These are phyloP conservation scores for Brassica rapa DNA, from an alignment of 345 rosid genomes.

Conservation along the genomic window DNA sequence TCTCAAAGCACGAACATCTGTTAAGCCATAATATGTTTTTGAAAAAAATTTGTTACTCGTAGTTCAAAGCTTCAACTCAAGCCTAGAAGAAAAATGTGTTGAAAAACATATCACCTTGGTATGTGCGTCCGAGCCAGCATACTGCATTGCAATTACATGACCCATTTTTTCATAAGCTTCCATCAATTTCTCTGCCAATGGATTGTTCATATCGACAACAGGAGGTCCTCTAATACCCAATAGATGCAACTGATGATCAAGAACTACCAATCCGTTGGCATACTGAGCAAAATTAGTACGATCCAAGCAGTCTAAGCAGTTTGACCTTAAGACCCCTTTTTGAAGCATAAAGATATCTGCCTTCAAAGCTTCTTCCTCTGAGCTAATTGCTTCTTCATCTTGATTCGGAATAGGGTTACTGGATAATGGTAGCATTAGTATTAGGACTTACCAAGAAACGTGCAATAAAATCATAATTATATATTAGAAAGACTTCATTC, in stretches of 20 bases:
- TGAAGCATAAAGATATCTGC: conserved; percentile 50
- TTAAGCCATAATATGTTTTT: not conserved
- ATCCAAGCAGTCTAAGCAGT: conserved; percentile 94
- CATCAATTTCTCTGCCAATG: conserved; percentile 70
- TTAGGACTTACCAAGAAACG: conserved; percentile 14
- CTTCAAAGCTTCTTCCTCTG: conserved; percentile 31
- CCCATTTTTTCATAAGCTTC: conserved; percentile 78
- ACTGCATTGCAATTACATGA: conserved; percentile 80
- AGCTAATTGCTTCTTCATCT: conserved; percentile 38
- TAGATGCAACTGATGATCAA: conserved; percentile 64
- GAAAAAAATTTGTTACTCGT: not conserved
- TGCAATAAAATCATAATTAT: not conserved
- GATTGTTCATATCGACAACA: conserved; percentile 57
- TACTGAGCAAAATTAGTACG: conserved; percentile 96
- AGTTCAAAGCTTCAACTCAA: conserved; percentile 11
- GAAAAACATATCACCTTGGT: conserved; percentile 57
- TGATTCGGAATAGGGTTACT: conserved; percentile 44
- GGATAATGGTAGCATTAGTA: conserved; percentile 39
- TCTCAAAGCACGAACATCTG: conserved; percentile 42
- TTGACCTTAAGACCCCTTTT: conserved; percentile 82
- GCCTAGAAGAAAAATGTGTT: not conserved
- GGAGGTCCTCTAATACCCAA: conserved; percentile 58
- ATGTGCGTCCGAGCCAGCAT: conserved; percentile 97
- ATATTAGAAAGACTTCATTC: not conserved
- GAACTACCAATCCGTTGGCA: conserved; percentile 75